Conservation (phyloP, 2,329 filamentous ascomycete species). For the Epichloe gansuensis region DNA sequence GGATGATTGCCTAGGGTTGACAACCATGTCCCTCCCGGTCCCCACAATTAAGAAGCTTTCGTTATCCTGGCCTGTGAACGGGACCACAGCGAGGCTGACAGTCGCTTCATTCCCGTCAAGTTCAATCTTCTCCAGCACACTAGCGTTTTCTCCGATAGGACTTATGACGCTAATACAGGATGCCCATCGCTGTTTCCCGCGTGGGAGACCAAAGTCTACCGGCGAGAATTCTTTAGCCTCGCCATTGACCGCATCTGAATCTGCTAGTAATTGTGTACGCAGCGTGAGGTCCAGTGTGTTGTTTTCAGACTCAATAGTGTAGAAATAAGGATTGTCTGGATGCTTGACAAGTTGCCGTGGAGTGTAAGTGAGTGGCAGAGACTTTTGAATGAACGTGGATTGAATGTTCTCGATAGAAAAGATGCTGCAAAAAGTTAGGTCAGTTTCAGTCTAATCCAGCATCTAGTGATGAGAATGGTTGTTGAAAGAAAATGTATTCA, state of each 20-base stretch:
- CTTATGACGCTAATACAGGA: conserved; percentile 94
- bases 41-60: conserved; percentile 86
- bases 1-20: conserved; percentile 61
- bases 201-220: conserved; percentile 80
- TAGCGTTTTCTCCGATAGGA: conserved; percentile 57
- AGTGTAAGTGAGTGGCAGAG: conserved; percentile 77
- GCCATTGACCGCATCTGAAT: conserved; percentile 58
- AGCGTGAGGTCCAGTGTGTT: conserved; percentile 71
- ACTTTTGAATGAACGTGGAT: conserved; percentile 76
- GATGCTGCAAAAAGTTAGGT: conserved; percentile 22
- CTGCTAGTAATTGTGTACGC: conserved; percentile 57
- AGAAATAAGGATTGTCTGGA: conserved; percentile 79
- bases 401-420: conserved; percentile 81
- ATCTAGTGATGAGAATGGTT: too few species aligned
- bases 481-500: too few species aligned
- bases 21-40: conserved; percentile 78
- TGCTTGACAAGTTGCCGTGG: conserved; percentile 80
- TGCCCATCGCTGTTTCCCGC: conserved; percentile 77
- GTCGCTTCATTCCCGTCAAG: conserved; percentile 84
- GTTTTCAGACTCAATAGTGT: conserved; percentile 87
- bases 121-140: conserved; percentile 65
- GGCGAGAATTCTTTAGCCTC: conserved; percentile 58
- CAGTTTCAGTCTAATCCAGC: too few species aligned
- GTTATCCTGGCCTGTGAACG: conserved; percentile 78
- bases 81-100: conserved; percentile 70